A percentile compares a stretch with the other conserved stretches of the same genome.
These are phyloP conservation scores for Cryptococcus sp. DNA, from an alignment of 1,284 basidiomycete genomes.

Conservation along the genomic window DNA sequence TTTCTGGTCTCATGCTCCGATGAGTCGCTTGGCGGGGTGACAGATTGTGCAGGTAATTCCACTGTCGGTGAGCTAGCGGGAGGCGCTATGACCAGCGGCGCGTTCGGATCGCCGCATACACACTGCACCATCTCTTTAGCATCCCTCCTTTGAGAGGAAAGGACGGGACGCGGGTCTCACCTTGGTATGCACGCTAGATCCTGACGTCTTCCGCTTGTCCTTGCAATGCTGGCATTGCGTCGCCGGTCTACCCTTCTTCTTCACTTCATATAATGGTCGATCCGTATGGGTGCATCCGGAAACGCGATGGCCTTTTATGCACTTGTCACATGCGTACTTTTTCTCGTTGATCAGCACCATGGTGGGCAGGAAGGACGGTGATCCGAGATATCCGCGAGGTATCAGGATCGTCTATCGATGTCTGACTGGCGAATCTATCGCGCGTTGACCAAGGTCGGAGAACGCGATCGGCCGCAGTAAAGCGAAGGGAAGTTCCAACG, in stretches of 20 bases:
- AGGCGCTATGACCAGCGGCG: conserved; percentile 10
- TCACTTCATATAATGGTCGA: conserved; percentile 74
- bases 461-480: too few relatives aligned
- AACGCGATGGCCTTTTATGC: conserved; percentile 79
- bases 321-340: conserved; percentile 69
- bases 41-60: background rate
- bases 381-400: too few relatives aligned
- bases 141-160: background rate
- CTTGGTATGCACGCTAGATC: conserved; percentile 49
- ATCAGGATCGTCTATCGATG: too few relatives aligned
- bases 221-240: conserved; percentile 77
- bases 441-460: too few relatives aligned
- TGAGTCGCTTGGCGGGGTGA: background rate
- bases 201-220: conserved; percentile 64
- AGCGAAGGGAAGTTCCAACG: too few relatives aligned
- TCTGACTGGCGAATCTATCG: too few relatives aligned
- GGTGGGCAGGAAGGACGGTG: too few relatives aligned
- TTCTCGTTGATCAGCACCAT: conserved; percentile 74
- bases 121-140: conserved; percentile 37
- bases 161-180: conserved; percentile 31
- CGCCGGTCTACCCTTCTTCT: conserved; percentile 75
- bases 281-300: conserved; percentile 74
- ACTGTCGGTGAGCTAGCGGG: conserved; percentile 53
- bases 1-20: conserved; percentile 38
- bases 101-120: conserved; percentile 36